Evolutionary conservation across 2,329 filamentous ascomycete genomes (phyloP), one percentile per base, ranked within the genome.

Genomic region (Ophiostoma quercus): DNA sequence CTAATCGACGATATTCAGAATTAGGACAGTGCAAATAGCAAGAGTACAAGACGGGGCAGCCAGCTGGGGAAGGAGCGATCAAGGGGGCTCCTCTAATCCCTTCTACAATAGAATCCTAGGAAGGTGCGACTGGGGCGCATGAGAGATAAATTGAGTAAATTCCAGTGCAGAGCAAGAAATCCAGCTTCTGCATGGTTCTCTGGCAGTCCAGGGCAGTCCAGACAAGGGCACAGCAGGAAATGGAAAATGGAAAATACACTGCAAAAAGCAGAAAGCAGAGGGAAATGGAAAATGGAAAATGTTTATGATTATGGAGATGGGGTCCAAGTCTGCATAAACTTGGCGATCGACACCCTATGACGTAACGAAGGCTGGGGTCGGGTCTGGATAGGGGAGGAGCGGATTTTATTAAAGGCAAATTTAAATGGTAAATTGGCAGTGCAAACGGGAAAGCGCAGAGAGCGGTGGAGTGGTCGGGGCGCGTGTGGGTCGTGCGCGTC

Each of bases 261-360:
- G 25, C 25, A 29, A 22, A 54, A 22, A 22, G 47, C 5, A 54
- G 11, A 4, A 54, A 8, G 19, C 4, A 19, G 43, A 9, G 43
- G 11, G 37, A 47, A n/a, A 51, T 51, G 47, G 47, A 29, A 54
- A 57, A 25, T 57, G 51, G 51, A 57, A 25, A 25, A 57, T 22
- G 51, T 9, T 19, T 47, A 47, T 19, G 41, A 47, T 47, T 47
- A 47, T 47, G 51, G 22, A 25, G 7, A 25, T 25, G 69, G 66
- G 65, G 22, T 47, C 39, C 39, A 43, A 60, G 63, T 29, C 22
- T 29, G 47, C 60, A 54, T 54, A 71, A 69, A 62, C 62, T 62
- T 69, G 71, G 71, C 60, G 71, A 71, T 67, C 67, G 60, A 32
- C 67, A 16, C 41, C 67, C 70, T 71, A 73, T 73, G 72, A 73